Base-by-base conservation (phyloP, 495 filamentous ascomycete genomes). In the Neurospora sublineolata region DNA sequence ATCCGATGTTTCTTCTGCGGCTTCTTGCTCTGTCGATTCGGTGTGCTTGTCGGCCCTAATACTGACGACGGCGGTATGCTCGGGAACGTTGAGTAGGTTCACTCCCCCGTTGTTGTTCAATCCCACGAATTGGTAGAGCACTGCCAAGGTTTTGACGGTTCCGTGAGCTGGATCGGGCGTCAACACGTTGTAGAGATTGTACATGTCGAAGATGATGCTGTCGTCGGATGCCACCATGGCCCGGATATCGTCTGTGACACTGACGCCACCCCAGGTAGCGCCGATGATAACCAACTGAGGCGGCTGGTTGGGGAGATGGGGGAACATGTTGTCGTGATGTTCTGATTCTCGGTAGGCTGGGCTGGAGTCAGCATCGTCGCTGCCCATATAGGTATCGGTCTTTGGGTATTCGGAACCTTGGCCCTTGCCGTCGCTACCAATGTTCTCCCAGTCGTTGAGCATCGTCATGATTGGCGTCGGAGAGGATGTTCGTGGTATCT, bases 231-330 rank as follows among this genome's bases (percentile, higher is more conserved):
- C 69, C 58, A 73, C 69, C 46, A 79, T 73, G 52, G 70, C 44
- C 16, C 52, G 58, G 30, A 75, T 37, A 14, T 75, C 73, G 20
- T 70, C 40, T 11, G 76, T 79, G 5, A 76, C 74, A 11, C 37
- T 76, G 14, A 79, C 69, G 76, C 77, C 77, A 44, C 77, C 77
- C 74, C 73, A 79, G 41, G 77, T 75, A 3, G 77, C 77, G 68
- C 69, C 76, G 41, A 75, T 70, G 68, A 79, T 72, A 1, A 74
- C 42, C 23, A 79, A 73, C 3, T 69, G 75, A 6, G 75, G 58
- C 23, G 69, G 73, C 70, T 67, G 30, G 60, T 20, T 30, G 23
- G 68, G n/a, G 10, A 14, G 27, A 38, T 42, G 58, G 8, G 58
- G 44, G 30, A 60, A 30, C 52, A 60, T 30, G 23, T 33, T 60